Evolutionary conservation across 2,329 filamentous ascomycete genomes (phyloP).

Genomic region (Aureobasidium sp.): DNA sequence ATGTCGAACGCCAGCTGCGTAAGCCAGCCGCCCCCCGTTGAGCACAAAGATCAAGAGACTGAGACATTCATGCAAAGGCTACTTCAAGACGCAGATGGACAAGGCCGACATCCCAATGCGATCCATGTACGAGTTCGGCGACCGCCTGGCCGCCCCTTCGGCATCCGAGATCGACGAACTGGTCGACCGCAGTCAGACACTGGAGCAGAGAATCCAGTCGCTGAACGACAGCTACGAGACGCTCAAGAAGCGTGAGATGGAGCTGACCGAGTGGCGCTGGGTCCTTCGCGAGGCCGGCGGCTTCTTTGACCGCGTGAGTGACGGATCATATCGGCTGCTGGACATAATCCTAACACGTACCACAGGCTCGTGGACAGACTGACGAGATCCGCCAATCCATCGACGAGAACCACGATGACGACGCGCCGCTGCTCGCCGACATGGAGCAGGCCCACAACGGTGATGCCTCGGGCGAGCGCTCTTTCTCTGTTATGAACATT

Average conservation of each 20-base stretch:
- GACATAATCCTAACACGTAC: neutral
- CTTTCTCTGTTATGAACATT: conserved; percentile 97
- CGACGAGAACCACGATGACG: conserved; percentile 84
- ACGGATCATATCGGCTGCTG: neutral
- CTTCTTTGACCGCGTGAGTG: conserved; percentile 74
- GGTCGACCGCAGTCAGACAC: conserved; percentile 80
- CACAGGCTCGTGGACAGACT: conserved; percentile 78
- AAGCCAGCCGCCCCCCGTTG: conserved; percentile 34
- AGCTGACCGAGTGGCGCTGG: conserved; percentile 97
- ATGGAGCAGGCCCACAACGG: conserved; percentile 77
- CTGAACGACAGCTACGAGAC: conserved; percentile 98
- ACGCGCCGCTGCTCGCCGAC: conserved; percentile 87
- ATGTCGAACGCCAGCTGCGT: conserved; percentile 96
- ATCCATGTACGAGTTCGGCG: conserved; percentile 83
- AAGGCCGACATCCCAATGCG: conserved; percentile 80
- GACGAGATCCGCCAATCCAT: conserved; percentile 92
- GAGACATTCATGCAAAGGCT: conserved; percentile 51
- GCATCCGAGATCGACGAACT: conserved; percentile 96
- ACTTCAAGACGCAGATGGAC: conserved; percentile 93
- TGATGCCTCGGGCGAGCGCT: conserved; percentile 62
- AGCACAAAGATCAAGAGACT: neutral
- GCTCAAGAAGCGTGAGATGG: conserved; percentile 93
- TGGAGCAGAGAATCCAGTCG: conserved; percentile 85
- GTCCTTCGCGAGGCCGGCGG: conserved; percentile 91
- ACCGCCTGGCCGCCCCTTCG: conserved; percentile 73